Base-by-base conservation (phyloP, 345 rosid species). In the Cardamine chenopodiifolia region DNA sequence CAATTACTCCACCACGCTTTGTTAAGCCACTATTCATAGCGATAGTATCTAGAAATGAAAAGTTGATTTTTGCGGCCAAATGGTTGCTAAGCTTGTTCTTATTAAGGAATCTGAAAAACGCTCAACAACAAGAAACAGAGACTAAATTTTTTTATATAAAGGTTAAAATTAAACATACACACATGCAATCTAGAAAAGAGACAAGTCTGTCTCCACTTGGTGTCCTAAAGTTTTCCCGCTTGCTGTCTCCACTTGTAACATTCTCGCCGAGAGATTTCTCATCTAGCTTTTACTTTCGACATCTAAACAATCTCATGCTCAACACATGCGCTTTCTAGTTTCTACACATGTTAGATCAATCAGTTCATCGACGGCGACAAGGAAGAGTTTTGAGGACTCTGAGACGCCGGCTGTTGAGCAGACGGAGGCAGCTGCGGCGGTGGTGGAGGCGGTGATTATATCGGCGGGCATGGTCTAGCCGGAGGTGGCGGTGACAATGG, bases 391-490 rank as follows among this genome's bases (percentile, higher is more conserved):
- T 53, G 45, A 20, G 67, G 78, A 34, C 59, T 68, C 55, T 37
- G 70, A 48, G 0, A 48, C 20, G 42, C 71, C 32, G 60, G 61
- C 7, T 79, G 80, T 31, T 71, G 79, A 13, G 79, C 77, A 15
- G 58, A 68, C 11, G 80, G 82, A 4, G 85, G 61, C n/a, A 65
- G 58, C 29, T 72, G 65, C 7, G 66, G 59, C 1, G 80, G 76
- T 4, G 76, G 28, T 50, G 56, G 78, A 35, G 44, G 79, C 20
- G 85, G 75, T 44, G 82, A 37, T 5, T 42, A 53, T 2, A 70
- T 39, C 0, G 83, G 79, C 1, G 82, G 72, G 37, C 54, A 59
- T 22, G 83, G 76, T 50, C 72, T 67, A 0, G 62, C 70, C 1
- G 77, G 62, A 23, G 55, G 60, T 0, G 70, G 31, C 15, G 62